phyloP scores from a whole-genome alignment of 164 flowering plant genomes.

The Malania oleifera region DNA sequence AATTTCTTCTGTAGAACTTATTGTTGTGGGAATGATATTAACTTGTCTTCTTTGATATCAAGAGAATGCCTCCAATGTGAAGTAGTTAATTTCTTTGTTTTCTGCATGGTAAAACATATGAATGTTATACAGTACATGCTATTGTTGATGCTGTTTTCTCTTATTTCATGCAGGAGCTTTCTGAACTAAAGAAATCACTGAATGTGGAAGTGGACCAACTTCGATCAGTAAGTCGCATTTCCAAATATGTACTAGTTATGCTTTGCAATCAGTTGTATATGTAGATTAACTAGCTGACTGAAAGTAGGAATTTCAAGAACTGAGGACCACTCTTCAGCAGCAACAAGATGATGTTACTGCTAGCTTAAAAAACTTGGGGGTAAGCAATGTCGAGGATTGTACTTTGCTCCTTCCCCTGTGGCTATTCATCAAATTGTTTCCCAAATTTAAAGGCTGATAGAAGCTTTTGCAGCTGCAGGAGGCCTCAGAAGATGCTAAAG shows the following conservation, averaged over 20 bases:
- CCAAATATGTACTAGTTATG: not conserved
- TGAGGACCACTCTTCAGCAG: constrained; percentile 77
- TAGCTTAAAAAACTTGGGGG: constrained; percentile 61
- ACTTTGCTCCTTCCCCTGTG: not conserved
- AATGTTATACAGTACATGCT: too few species aligned
- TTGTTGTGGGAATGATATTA: too few species aligned
- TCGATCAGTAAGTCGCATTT: constrained; percentile 50
- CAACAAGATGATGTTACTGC: constrained; percentile 86
- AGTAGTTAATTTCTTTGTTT: too few species aligned
- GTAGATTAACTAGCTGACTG: not conserved
- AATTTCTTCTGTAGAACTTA: too few species aligned
- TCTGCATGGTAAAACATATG: too few species aligned
- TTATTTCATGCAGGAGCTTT: constrained; percentile 56
- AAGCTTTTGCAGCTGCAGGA: constrained; percentile 49
- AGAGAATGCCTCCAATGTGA: too few species aligned
- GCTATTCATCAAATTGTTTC: too few species aligned
- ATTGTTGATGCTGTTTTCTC: not conserved
- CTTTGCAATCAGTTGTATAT: not conserved
- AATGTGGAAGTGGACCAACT: constrained; percentile 87
- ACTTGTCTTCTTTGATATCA: too few species aligned
- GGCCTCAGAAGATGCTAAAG: constrained; percentile 31
- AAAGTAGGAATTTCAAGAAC: constrained; percentile 69
- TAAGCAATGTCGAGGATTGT: constrained; percentile 14
- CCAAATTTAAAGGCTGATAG: not conserved
- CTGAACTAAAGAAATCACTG: constrained; percentile 77